Percentiles rank a stretch among this genome's conserved stretches.
Evolutionary conservation across 345 rosid genomes (phyloP).

Genomic region (Odontarrhena argentea): DNA sequence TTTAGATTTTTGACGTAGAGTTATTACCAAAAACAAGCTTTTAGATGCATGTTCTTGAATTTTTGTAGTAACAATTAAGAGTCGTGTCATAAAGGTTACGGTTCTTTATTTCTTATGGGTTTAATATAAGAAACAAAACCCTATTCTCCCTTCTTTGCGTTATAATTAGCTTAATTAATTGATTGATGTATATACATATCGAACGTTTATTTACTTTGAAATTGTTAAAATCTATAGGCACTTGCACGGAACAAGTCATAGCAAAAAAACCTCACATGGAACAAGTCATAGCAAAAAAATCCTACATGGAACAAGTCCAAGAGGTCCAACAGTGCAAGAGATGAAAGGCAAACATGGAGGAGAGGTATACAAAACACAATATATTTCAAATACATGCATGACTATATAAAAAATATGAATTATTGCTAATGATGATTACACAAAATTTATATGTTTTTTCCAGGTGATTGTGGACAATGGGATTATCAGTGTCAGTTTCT

Average conservation of each 20-base stretch:
- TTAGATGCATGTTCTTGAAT: background rate
- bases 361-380: slow-evolving; percentile 18
- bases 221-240: slow-evolving; percentile 21
- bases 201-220: slow-evolving; percentile 14
- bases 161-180: slow-evolving; percentile 15
- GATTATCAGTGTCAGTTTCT: slow-evolving; percentile 59
- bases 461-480: slow-evolving; percentile 86
- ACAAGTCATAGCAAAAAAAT: background rate
- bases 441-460: background rate
- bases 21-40: background rate
- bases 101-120: slow-evolving; percentile 4
- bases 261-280: background rate
- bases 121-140: slow-evolving; percentile 3
- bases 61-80: background rate
- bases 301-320: slow-evolving; percentile 12
- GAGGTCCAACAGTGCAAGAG: slow-evolving; percentile 34
- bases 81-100: slow-evolving; percentile 9
- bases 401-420: too few relatives aligned
- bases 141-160: background rate
- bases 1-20: background rate
- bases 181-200: background rate
- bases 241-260: slow-evolving; percentile 6
- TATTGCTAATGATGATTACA: background rate
- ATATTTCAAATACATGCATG: too few relatives aligned
- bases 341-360: slow-evolving; percentile 24